These are phyloP conservation scores for Didymella glomerata DNA, from an alignment of 2,329 filamentous ascomycete genomes.

Conservation along the genomic window DNA sequence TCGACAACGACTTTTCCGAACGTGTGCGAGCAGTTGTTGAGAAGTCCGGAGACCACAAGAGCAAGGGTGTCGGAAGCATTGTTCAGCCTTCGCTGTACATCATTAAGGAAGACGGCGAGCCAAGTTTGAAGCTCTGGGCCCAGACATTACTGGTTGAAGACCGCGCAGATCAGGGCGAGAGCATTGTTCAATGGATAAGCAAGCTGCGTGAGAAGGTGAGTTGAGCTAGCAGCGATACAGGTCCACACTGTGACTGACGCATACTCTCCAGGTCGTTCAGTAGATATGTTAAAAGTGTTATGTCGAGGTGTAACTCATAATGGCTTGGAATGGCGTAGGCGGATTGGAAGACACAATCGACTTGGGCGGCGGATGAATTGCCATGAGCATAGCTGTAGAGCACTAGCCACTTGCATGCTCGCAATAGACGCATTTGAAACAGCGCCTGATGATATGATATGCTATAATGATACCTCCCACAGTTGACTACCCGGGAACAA, in stretches of 20 bases:
- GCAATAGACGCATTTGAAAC: conserved; percentile 14
- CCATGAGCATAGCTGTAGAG: conserved; percentile 12
- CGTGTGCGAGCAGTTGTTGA: conserved; percentile 82
- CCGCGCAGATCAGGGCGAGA: conserved; percentile 90
- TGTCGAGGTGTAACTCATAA: conserved; percentile 17
- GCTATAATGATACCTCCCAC: not conserved
- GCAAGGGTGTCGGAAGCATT: conserved; percentile 90
- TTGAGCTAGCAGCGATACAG: conserved; percentile 11
- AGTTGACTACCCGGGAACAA: not conserved
- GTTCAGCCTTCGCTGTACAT: conserved; percentile 92
- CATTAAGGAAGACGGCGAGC: conserved; percentile 94
- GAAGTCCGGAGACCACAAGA: conserved; percentile 88
- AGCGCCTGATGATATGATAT: not conserved
- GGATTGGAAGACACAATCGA: conserved; percentile 8
- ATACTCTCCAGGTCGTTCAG: conserved; percentile 46
- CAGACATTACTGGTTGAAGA: conserved; percentile 96
- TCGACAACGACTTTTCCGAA: conserved; percentile 97
- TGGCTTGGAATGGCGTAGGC: conserved; percentile 9
- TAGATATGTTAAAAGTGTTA: conserved; percentile 29
- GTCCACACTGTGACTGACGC: not conserved
- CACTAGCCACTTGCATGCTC: conserved; percentile 7
- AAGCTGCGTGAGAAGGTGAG: conserved; percentile 92
- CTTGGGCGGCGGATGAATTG: conserved; percentile 6
- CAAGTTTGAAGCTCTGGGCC: conserved; percentile 93
- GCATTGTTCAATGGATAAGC: conserved; percentile 92